Base-by-base conservation (phyloP, 2,329 filamentous ascomycete genomes). In the Thermochaetoides dissita region DNA sequence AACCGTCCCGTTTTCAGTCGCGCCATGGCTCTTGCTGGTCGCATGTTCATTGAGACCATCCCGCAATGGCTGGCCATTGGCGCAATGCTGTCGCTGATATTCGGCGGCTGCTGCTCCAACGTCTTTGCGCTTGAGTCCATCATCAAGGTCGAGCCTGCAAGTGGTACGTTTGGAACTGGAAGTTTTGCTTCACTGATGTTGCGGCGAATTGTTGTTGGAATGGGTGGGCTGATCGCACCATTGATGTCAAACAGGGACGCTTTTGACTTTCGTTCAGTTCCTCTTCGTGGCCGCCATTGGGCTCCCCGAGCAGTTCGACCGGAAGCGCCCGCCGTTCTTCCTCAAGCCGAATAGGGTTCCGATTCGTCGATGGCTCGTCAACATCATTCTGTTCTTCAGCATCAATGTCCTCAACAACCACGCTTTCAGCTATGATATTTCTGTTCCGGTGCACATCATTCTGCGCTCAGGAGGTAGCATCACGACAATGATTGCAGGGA, bases 371-470 rank as follows among this genome's bases (percentile, higher is more conserved):
- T 96, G 91, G 88, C 58, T 84, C 39, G 69, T 89, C 55, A 95
- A 94, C 57, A 94, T 94, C 35, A 67, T 82, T 4, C 74, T 95
- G 52, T 96, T 96, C 63, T 91, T 94, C 59, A 74, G 75, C 48
- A 91, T 98, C 63, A 98, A 96, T 55, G 77, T 96, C 44, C 66
- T 98, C 57, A 98, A 98, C 64, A 98, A 98, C 55, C 89, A 89
- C 68, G 91, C 89, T 6, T 98, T 98, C 61, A 88, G 86, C 48
- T 98, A 95, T 64, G 80, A 87, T 53, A 96, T 98, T 43, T 94
- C 87, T 6, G 86, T 98, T 0, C 91, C 91, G 1, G 79, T 98
- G 38, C 91, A 98, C 58, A 98, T 98, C 54, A 96, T 98, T 51
- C 69, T 98, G 30, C 78, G 91, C 41, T 95, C 88, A 38, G 94